phyloP scores from a whole-genome alignment of 345 rosid species.

The Eucalyptus erythrocorys region DNA sequence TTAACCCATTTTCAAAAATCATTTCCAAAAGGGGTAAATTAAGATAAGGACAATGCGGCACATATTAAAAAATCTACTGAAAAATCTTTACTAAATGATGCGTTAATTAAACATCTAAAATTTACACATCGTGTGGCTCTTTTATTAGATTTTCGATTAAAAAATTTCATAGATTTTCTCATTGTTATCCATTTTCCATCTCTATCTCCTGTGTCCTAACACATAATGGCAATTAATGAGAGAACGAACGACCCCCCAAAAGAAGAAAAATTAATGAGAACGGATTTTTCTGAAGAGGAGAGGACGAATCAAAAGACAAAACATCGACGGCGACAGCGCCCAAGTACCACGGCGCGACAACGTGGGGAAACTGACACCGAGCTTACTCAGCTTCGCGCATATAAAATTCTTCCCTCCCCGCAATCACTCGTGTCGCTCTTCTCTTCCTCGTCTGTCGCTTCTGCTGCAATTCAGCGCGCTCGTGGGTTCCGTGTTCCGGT shows the following conservation, averaged over 20 bases:
- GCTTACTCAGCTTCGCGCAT: background rate
- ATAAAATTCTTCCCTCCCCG: background rate
- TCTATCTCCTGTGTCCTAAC: background rate
- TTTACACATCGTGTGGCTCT: fast-evolving
- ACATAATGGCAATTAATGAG: background rate
- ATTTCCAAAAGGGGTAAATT: background rate
- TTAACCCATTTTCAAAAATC: background rate
- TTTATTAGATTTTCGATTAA: background rate
- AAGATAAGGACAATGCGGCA: fast-evolving
- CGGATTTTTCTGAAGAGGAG: background rate
- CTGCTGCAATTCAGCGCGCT: background rate
- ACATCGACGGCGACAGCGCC: background rate
- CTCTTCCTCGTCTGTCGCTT: background rate
- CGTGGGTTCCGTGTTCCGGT: background rate
- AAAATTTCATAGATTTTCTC: background rate
- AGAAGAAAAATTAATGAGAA: background rate
- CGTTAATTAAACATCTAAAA: fast-evolving
- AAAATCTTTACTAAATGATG: background rate
- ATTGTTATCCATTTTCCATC: background rate
- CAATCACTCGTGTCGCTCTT: background rate
- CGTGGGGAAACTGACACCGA: fast-evolving
- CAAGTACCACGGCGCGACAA: fast-evolving
- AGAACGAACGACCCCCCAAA: too few species aligned
- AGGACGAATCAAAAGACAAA: background rate
- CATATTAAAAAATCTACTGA: fast-evolving